phyloP scores from a whole-genome alignment of 345 rosid genomes.

The Carallia brachiata region DNA sequence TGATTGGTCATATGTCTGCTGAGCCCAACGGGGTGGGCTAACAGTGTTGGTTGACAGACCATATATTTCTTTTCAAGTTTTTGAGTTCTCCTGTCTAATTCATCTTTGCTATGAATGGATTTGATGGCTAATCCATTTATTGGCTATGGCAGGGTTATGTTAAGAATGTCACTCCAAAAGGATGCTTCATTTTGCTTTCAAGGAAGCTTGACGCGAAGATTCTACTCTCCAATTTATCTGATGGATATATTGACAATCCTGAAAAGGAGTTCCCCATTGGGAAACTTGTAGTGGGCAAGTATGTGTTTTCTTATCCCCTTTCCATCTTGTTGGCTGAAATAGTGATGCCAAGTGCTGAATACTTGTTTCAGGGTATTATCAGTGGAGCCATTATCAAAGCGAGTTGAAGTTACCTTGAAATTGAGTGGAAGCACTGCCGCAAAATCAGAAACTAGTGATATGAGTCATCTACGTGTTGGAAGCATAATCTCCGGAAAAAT shows the following conservation, averaged over 20 bases:
- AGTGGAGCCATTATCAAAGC: slow-evolving; percentile 77
- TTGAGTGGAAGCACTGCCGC: slow-evolving; percentile 33
- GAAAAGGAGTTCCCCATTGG: slow-evolving; percentile 84
- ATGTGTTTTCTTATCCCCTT: slow-evolving; percentile 17
- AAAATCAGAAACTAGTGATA: slow-evolving; percentile 51
- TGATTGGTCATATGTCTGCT: neutral
- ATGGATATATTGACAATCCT: slow-evolving; percentile 65
- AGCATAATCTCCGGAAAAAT: slow-evolving; percentile 60
- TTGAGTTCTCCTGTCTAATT: neutral
- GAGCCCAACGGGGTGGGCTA: neutral
- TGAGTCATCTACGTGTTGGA: slow-evolving; percentile 57
- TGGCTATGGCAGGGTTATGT: slow-evolving; percentile 79
- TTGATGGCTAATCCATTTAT: neutral
- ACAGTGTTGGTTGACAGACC: neutral
- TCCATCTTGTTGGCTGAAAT: slow-evolving; percentile 6
- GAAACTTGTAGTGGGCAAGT: slow-evolving; percentile 87
- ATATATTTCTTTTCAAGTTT: neutral
- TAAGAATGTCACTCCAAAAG: slow-evolving; percentile 73
- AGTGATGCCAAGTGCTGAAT: slow-evolving; percentile 23
- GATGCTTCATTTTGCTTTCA: slow-evolving; percentile 83
- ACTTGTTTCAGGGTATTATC: slow-evolving; percentile 59
- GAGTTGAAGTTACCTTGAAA: slow-evolving; percentile 85
- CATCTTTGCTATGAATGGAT: neutral
- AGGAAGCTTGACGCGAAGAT: slow-evolving; percentile 84
- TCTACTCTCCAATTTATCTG: slow-evolving; percentile 70